A percentile compares a stretch with the other conserved stretches of the same genome.
phyloP scores from a whole-genome alignment of 306 rosid species.

The Cyamopsis tetragonoloba region DNA sequence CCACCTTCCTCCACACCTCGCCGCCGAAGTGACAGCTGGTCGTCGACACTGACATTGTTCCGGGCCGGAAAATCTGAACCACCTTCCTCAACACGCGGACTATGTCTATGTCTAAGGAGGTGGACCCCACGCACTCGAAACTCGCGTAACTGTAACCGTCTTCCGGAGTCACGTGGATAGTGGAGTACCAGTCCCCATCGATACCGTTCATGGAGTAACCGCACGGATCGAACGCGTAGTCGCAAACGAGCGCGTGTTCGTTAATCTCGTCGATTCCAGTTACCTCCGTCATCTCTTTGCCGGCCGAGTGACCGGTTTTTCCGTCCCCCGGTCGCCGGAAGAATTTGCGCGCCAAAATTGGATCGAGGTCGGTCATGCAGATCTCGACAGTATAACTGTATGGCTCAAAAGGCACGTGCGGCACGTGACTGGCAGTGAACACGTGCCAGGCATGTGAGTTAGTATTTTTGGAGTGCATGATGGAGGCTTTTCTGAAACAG shows the following conservation, averaged over 20 bases:
- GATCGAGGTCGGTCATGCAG: conserved; percentile 87
- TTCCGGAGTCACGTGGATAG: conserved; percentile 86
- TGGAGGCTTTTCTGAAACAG: conserved; percentile 64
- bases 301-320: conserved; percentile 48
- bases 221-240: conserved; percentile 74
- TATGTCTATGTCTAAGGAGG: conserved; percentile 16
- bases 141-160: conserved; percentile 88
- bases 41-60: conserved; percentile 68
- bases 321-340: conserved; percentile 37
- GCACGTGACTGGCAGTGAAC: conserved; percentile 51
- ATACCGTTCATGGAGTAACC: conserved; percentile 88
- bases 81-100: conserved; percentile 60
- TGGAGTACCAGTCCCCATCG: conserved; percentile 68
- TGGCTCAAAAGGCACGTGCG: not conserved
- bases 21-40: conserved; percentile 33
- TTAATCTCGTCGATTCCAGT: conserved; percentile 59
- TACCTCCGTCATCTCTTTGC: conserved; percentile 67
- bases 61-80: conserved; percentile 73
- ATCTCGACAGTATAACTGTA: conserved; percentile 54
- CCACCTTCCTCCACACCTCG: conserved; percentile 56
- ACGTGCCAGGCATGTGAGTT: conserved; percentile 87
- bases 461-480: conserved; percentile 70
- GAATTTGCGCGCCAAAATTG: conserved; percentile 48
- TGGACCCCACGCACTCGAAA: conserved; percentile 65
- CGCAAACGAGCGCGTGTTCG: conserved; percentile 56